Conservation (phyloP, 169 alveolate species). For the Cryptosporidium ubiquitum region DNA sequence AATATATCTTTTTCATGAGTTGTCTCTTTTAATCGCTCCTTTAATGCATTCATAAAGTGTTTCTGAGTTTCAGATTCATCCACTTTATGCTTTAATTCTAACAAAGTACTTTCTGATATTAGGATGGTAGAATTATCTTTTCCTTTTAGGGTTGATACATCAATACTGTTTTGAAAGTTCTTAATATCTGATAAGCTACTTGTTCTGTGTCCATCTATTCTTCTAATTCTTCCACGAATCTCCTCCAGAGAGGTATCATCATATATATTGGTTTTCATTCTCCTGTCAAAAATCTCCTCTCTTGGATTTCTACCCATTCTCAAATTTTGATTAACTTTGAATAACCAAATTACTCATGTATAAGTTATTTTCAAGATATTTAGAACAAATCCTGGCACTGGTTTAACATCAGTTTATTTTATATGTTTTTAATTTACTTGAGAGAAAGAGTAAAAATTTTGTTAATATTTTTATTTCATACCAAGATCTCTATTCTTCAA, state of each 20-base stretch:
- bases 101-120: constrained; percentile 43
- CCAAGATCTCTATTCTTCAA: neutral
- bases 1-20: constrained; percentile 40
- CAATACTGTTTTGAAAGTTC: constrained; percentile 24
- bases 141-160: neutral
- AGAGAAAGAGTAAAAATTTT: neutral
- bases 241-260: constrained; percentile 32
- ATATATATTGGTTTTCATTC: constrained; percentile 39
- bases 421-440: too few species aligned
- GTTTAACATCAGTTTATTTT: neutral
- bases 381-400: neutral
- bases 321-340: too few species aligned
- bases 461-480: too few species aligned
- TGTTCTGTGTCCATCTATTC: constrained; percentile 63
- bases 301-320: constrained; percentile 20
- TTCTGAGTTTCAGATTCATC: constrained; percentile 73
- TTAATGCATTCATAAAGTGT: constrained; percentile 63
- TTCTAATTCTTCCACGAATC: constrained; percentile 48
- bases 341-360: neutral
- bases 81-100: constrained; percentile 39
- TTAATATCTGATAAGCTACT: constrained; percentile 64
- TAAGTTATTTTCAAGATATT: neutral
- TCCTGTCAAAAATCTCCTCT: constrained; percentile 53
- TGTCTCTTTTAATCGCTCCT: constrained; percentile 41
- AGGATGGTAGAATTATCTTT: constrained; percentile 13